phyloP scores from a whole-genome alignment of 2,329 filamentous ascomycete genomes.

The Scedosporium apiospermum region DNA sequence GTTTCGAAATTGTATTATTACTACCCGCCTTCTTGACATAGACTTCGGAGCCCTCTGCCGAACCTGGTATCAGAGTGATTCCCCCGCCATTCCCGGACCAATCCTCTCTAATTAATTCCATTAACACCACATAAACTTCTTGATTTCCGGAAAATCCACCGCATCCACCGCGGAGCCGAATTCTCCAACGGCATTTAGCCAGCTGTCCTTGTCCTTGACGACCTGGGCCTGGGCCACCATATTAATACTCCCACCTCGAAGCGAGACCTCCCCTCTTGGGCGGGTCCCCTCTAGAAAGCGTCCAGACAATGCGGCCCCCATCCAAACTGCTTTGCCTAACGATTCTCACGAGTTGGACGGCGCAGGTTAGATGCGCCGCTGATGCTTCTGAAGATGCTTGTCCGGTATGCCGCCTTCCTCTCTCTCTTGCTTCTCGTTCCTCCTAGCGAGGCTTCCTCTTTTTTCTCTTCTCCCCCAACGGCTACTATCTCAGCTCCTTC shows the following conservation, averaged over 20 bases:
- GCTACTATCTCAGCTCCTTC: neutral
- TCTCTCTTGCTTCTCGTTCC: slow-evolving; percentile 10
- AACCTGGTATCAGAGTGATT: neutral
- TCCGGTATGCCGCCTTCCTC: slow-evolving; percentile 34
- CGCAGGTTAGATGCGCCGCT: slow-evolving; percentile 33
- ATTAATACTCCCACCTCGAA: slow-evolving; percentile 2
- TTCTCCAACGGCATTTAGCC: slow-evolving; percentile 4
- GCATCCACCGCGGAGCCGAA: neutral
- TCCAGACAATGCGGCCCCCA: slow-evolving; percentile 38
- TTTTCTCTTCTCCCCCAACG: slow-evolving; percentile 3
- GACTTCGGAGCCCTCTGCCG: neutral
- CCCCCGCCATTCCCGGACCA: neutral
- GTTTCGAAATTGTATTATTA: neutral
- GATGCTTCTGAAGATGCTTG: slow-evolving; percentile 34
- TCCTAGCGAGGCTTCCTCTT: slow-evolving; percentile 11
- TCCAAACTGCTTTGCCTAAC: slow-evolving; percentile 46
- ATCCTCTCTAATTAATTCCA: neutral
- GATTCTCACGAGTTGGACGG: slow-evolving; percentile 45
- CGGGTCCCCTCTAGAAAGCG: slow-evolving; percentile 1
- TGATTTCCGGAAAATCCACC: neutral
- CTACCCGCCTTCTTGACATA: neutral
- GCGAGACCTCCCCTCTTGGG: neutral
- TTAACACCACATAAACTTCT: neutral
- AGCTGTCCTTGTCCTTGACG: slow-evolving; percentile 7
- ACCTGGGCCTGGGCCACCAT: neutral